phyloP scores from a whole-genome alignment of 1,284 basidiomycete species.

The Pseudozyma sp. region DNA sequence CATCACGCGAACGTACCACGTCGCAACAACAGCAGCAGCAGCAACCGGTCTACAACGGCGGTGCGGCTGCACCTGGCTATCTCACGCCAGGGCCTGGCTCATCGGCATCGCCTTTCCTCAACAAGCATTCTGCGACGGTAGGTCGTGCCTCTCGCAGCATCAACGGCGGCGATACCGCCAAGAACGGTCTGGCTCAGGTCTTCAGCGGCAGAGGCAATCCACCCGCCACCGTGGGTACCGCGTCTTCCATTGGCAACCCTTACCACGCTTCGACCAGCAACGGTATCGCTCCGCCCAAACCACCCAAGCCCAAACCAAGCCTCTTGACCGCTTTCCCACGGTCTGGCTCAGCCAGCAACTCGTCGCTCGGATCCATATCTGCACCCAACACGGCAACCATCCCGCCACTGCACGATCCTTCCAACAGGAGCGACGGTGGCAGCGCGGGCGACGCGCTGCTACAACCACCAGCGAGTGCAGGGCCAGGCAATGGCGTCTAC shows the following conservation, averaged over 20 bases:
- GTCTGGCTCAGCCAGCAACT: background rate
- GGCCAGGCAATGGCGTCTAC: conserved; percentile 18
- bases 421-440: background rate
- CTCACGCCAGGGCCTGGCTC: conserved; percentile 30
- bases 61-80: conserved; percentile 15
- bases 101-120: conserved; percentile 48
- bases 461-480: conserved; percentile 13
- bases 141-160: conserved; percentile 30
- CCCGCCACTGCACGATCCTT: background rate
- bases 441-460: conserved; percentile 6
- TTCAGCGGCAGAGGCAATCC: conserved; percentile 13
- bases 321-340: conserved; percentile 32
- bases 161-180: conserved; percentile 12
- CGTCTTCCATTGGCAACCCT: conserved; percentile 6
- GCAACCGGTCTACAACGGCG: conserved; percentile 1
- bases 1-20: conserved; percentile 1
- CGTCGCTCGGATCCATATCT: conserved; percentile 4
- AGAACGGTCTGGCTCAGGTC: conserved; percentile 30
- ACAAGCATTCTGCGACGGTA: conserved; percentile 48
- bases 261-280: background rate
- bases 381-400: conserved; percentile 17
- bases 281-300: conserved; percentile 28
- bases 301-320: conserved; percentile 41
- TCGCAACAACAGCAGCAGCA: conserved; percentile 2
- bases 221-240: conserved; percentile 19